Conservation (phyloP, 208 protist genomes). For the Crithidia brevicula region DNA sequence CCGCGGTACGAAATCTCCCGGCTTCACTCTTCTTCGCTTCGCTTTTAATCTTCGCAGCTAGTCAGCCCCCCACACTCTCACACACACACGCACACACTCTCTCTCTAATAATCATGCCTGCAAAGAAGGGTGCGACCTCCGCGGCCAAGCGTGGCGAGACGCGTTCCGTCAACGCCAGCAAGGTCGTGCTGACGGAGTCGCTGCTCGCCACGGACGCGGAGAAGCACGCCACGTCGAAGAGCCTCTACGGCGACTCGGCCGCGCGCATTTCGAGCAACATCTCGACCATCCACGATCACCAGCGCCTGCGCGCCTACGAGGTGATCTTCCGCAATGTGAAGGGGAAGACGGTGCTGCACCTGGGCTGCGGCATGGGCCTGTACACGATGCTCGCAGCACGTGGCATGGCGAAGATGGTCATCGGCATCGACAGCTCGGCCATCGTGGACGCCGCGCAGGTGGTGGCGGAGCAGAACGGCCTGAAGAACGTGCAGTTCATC, state of each 20-base stretch:
- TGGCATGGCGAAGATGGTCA: slow-evolving; percentile 68
- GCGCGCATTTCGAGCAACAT: slow-evolving; percentile 88
- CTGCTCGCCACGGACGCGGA: slow-evolving; percentile 86
- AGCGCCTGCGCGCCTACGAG: slow-evolving; percentile 83
- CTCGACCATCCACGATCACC: slow-evolving; percentile 61
- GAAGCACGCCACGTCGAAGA: slow-evolving; percentile 83
- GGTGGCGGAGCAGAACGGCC: slow-evolving; percentile 82
- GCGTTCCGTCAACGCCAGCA: slow-evolving; percentile 25
- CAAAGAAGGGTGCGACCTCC: slow-evolving; percentile 9
- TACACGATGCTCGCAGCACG: slow-evolving; percentile 87
- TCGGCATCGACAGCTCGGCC: slow-evolving; percentile 81
- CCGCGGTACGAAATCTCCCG: too few relatives aligned
- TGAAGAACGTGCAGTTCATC: slow-evolving; percentile 80
- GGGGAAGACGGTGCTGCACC: slow-evolving; percentile 88
- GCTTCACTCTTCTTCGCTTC: too few relatives aligned
- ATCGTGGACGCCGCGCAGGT: slow-evolving; percentile 81
- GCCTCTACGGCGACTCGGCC: slow-evolving; percentile 79
- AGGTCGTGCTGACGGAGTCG: slow-evolving; percentile 67
- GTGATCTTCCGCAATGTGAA: slow-evolving; percentile 72
- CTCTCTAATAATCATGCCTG: slow-evolving; percentile 11
- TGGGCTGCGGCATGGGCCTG: slow-evolving; percentile 89
- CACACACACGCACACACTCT: slow-evolving; percentile 2
- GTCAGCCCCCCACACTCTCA: too few relatives aligned
- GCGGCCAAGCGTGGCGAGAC: slow-evolving; percentile 12
- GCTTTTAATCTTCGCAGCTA: too few relatives aligned